Evolutionary conservation across 129 eudicot species (phyloP).

Genomic region (Lonicera japonica): DNA sequence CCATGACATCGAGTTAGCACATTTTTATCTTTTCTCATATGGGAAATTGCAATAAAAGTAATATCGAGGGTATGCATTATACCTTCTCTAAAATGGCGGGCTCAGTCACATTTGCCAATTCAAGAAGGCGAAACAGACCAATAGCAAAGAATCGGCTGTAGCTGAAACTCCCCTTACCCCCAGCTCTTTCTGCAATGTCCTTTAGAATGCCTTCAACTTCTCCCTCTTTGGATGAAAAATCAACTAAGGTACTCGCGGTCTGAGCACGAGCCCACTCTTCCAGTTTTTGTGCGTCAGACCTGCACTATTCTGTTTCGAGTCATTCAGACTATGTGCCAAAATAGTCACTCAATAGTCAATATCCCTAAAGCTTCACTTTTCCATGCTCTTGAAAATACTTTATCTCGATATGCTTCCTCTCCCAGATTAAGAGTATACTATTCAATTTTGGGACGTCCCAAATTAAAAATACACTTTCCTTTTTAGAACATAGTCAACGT

Average conservation of each 20-base stretch:
- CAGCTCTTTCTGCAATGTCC: slow-evolving; percentile 94
- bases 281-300: slow-evolving; percentile 77
- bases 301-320: slow-evolving; percentile 9
- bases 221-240: slow-evolving; percentile 79
- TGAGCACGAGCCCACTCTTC: slow-evolving; percentile 91
- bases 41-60: background rate
- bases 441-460: no score
- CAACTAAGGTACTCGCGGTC: slow-evolving; percentile 58
- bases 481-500: no score
- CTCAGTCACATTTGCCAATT: slow-evolving; percentile 78
- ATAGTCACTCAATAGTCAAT: no score
- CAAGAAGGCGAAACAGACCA: slow-evolving; percentile 94
- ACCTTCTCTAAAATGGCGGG: slow-evolving; percentile 90
- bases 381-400: no score
- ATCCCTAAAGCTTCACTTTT: no score
- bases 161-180: slow-evolving; percentile 63
- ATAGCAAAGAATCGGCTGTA: slow-evolving; percentile 96
- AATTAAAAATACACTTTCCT: no score
- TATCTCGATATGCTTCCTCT: no score
- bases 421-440: no score
- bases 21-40: background rate
- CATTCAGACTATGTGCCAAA: no score
- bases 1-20: background rate
- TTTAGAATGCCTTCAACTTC: slow-evolving; percentile 62
- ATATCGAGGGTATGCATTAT: slow-evolving; percentile 8